A percentile compares a stretch with the other conserved stretches of the same genome.
phyloP scores from a whole-genome alignment of 805 yeast species.

The Komagataella mondaviorum region DNA sequence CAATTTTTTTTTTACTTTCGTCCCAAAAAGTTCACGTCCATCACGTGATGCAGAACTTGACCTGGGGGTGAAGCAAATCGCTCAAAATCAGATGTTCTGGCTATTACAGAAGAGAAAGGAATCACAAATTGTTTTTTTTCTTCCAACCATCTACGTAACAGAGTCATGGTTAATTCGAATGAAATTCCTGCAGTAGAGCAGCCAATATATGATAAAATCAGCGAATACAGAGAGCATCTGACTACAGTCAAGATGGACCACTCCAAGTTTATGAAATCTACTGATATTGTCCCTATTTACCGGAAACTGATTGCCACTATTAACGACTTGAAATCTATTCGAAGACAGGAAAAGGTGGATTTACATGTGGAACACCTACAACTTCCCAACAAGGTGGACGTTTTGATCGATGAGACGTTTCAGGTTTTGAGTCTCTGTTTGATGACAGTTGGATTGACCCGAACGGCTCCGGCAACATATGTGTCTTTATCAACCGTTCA shows the following conservation, averaged over 20 bases:
- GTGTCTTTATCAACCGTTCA: slow-evolving; percentile 81
- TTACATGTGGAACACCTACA: slow-evolving; percentile 12
- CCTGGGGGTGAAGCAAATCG: not conserved
- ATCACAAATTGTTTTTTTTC: not conserved
- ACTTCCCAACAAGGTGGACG: slow-evolving; percentile 46
- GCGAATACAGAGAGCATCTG: slow-evolving; percentile 26
- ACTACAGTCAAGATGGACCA: slow-evolving; percentile 49
- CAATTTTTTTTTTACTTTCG: not conserved
- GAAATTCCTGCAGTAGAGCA: slow-evolving; percentile 18
- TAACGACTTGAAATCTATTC: slow-evolving; percentile 35
- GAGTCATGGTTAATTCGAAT: slow-evolving; percentile 12
- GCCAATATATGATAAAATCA: slow-evolving; percentile 22
- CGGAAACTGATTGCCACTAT: slow-evolving; percentile 41
- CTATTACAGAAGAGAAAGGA: not conserved
- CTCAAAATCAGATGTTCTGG: not conserved
- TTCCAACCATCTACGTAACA: not conserved
- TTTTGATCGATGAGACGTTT: slow-evolving; percentile 76
- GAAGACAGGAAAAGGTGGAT: slow-evolving; percentile 12
- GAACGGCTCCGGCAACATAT: slow-evolving; percentile 89
- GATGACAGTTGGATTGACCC: slow-evolving; percentile 82
- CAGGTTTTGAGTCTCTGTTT: slow-evolving; percentile 78
- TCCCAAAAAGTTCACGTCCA: not conserved
- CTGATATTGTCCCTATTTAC: slow-evolving; percentile 50
- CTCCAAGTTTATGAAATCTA: slow-evolving; percentile 48
- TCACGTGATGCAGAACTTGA: not conserved